Evolutionary conservation across 441 rosid species (phyloP), one percentile per base, ranked within the genome.

Genomic region (Croton setiger): DNA sequence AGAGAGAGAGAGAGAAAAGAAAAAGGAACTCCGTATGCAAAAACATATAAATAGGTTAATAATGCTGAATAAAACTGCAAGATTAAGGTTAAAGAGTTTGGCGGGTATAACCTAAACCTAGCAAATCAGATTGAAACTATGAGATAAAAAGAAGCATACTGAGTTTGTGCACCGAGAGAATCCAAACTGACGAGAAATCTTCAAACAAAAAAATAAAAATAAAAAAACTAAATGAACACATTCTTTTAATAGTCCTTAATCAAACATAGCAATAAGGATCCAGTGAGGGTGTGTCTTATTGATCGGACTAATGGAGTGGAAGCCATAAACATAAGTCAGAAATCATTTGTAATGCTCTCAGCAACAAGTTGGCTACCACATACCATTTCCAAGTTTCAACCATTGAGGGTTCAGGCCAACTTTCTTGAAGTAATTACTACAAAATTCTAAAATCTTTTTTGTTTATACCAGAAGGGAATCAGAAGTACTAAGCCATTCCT

Each of bases 371-470:
- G 47, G 13, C 5, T 7, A 11, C 4, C 17, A 36, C 23, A 37
- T 9, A 60, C 45, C 5, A n/a, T 7, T 7, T 27, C 31, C 31
- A 27, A 27, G 31, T 27, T 27, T 27, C 31, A 27, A 27, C 31
- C 2, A 36, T 37, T 37, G 33, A 39, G 17, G 17, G 13, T 23
- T 27, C 17, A 13, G 18, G 60, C 60, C 59, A 52, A 21, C 37
- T 54, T 13, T 39, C 8, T 37, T 37, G 14, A 39, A 66, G 57
- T 52, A 49, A 63, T n/a, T 18, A 52, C 36, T 35, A 66, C 58
- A 37, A 41, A 36, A 53, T 66, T 14, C 14, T 18, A 39, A 14
- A 27, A 66, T 3, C 37, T 11, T 55, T 65, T 14, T 10, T 0
- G 20, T 8, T 51, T 10, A 65, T n/a, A 48, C 31, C 8, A 12